Conservation (phyloP, 345 rosid species). For the Tarenaya hassleriana region DNA sequence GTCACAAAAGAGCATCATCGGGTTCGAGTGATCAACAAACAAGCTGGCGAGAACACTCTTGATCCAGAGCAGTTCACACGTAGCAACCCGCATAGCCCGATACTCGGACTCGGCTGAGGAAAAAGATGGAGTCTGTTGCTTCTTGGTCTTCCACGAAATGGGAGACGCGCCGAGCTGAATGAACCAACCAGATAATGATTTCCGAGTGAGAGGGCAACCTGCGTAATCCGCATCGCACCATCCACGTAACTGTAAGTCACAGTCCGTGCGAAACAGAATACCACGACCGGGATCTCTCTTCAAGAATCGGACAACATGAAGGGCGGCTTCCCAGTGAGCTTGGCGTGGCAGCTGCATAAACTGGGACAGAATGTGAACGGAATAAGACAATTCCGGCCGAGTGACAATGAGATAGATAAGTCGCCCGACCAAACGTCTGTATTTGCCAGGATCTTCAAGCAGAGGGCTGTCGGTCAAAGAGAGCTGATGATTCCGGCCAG, state of each 20-base stretch:
- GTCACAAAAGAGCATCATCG: no score
- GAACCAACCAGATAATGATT: background rate
- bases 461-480: background rate
- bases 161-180: background rate
- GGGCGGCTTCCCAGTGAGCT: background rate
- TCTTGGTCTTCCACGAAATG: background rate
- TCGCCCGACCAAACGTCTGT: background rate
- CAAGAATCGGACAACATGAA: no score
- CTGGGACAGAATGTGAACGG: background rate
- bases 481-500: background rate
- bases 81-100: no score
- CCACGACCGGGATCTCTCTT: background rate
- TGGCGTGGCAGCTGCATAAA: background rate
- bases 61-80: no score
- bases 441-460: background rate
- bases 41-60: no score
- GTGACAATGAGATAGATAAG: background rate
- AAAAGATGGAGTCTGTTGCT: no score
- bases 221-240: background rate
- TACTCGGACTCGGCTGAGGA: background rate
- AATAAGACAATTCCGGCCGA: background rate
- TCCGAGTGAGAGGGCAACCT: background rate
- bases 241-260: background rate
- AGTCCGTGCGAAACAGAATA: background rate
- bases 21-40: no score